phyloP scores from a whole-genome alignment of 2,329 filamentous ascomycete species.

The Fusarium temperatum region DNA sequence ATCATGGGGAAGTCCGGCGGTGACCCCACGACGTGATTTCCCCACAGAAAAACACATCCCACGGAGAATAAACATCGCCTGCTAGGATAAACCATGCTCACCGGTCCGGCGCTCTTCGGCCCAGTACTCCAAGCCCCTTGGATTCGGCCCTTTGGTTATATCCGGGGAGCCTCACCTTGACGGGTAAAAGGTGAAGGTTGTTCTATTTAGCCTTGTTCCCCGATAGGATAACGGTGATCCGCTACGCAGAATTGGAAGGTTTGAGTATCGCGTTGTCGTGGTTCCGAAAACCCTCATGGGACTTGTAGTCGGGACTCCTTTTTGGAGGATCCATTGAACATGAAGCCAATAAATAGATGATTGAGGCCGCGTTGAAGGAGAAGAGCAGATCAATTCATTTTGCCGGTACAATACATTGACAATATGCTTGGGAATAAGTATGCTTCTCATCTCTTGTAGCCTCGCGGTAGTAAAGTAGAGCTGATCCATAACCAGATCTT shows the following conservation, averaged over 20 bases:
- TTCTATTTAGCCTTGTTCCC: conserved; percentile 21
- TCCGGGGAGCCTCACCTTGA: not conserved
- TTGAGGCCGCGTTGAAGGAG: not conserved
- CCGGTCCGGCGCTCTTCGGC: conserved; percentile 14
- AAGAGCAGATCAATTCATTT: not conserved
- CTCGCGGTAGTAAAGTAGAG: too few relatives aligned
- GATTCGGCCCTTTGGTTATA: conserved; percentile 2
- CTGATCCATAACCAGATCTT: conserved; percentile 43
- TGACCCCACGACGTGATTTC: conserved; percentile 8
- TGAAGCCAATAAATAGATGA: not conserved
- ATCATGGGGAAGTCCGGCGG: not conserved
- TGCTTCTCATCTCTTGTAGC: too few relatives aligned
- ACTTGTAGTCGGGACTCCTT: not conserved
- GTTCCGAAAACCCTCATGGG: not conserved
- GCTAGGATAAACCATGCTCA: not conserved
- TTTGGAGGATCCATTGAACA: not conserved
- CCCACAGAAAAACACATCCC: not conserved
- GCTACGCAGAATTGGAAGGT: not conserved
- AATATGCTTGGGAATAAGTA: conserved; percentile 19
- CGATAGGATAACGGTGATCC: conserved; percentile 10
- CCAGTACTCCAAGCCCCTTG: not conserved
- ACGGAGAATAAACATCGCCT: not conserved
- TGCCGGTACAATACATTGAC: not conserved
- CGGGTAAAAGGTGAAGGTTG: conserved; percentile 16
- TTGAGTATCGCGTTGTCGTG: not conserved